Conservation (phyloP, 148 eudicot species). For the Diospyros kaki region DNA sequence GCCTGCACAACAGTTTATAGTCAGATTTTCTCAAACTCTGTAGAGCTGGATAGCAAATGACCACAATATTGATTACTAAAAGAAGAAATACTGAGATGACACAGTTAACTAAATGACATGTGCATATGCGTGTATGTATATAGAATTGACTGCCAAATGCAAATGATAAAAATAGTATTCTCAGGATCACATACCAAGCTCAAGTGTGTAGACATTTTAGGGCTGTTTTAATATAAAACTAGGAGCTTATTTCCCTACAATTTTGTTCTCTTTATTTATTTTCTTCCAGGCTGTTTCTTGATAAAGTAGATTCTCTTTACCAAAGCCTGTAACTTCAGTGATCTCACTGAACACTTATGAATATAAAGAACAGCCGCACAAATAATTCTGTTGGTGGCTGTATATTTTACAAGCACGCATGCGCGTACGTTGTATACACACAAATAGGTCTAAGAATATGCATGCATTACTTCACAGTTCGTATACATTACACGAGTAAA, state of each 20-base stretch:
- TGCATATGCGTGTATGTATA: too few relatives aligned
- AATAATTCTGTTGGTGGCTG: background rate
- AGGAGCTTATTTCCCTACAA: too few relatives aligned
- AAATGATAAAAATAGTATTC: too few relatives aligned
- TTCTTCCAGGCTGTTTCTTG: background rate
- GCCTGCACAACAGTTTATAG: slow-evolving; percentile 36
- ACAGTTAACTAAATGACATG: too few relatives aligned
- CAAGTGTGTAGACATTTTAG: too few relatives aligned
- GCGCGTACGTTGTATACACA: background rate
- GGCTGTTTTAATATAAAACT: too few relatives aligned
- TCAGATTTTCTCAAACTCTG: background rate
- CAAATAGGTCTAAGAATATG: background rate
- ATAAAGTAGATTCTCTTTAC: background rate
- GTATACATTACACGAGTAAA: background rate
- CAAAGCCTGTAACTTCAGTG: background rate
- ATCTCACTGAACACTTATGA: background rate
- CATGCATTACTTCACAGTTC: background rate
- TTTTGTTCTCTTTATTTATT: background rate
- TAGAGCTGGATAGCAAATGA: background rate
- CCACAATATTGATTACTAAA: background rate
- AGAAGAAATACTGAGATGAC: background rate
- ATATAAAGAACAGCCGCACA: background rate
- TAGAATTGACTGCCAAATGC: too few relatives aligned
- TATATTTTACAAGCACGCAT: background rate
- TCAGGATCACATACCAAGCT: too few relatives aligned